Conservation (phyloP, 2,329 filamentous ascomycete species). For the Trichoderma breve region DNA sequence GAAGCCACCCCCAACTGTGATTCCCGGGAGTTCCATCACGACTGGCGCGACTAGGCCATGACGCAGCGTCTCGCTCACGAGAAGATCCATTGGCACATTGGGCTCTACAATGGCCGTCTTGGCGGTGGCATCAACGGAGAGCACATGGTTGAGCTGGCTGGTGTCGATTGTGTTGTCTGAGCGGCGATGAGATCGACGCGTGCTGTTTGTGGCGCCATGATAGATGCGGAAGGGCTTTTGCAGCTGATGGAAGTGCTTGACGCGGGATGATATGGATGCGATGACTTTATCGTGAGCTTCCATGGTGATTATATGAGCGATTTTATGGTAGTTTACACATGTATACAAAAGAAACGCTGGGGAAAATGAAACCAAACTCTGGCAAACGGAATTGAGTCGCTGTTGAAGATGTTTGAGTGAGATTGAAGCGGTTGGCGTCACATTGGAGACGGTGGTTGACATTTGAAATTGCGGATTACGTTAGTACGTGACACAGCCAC, state of each 20-base stretch:
- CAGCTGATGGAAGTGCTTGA: conserved; percentile 43
- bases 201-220: conserved; percentile 76
- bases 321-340: neutral
- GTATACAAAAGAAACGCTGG: neutral
- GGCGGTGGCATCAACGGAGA: conserved; percentile 53
- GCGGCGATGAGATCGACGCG: conserved; percentile 54
- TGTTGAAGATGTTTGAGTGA: neutral
- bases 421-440: neutral
- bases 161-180: conserved; percentile 63
- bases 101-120: conserved; percentile 66
- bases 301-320: conserved; percentile 27
- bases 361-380: neutral
- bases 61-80: conserved; percentile 57
- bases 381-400: neutral
- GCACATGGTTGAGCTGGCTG: conserved; percentile 59
- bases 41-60: conserved; percentile 61
- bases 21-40: conserved; percentile 71
- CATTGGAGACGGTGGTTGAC: neutral
- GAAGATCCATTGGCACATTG: conserved; percentile 65
- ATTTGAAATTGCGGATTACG: neutral
- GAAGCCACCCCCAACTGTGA: conserved; percentile 67
- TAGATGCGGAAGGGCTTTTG: conserved; percentile 67
- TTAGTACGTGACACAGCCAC: conserved; percentile 10
- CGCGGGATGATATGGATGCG: conserved; percentile 41
- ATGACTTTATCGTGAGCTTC: conserved; percentile 47